phyloP scores from a whole-genome alignment of 257 asterid genomes.

The Mitragyna speciosa region DNA sequence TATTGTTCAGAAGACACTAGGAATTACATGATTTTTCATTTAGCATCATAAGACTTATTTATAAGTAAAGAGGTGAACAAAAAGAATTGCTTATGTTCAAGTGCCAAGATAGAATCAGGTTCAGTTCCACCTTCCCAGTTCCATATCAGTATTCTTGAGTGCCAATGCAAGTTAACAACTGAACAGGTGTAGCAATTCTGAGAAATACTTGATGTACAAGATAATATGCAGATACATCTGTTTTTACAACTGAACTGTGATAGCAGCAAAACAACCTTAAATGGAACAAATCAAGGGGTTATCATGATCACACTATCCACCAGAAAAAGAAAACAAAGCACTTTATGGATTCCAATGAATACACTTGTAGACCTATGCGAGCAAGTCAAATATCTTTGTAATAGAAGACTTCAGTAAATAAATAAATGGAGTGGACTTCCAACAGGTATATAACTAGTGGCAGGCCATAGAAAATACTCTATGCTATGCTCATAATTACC shows the following conservation, averaged over 20 bases:
- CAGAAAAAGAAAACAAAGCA: not conserved
- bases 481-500: not conserved
- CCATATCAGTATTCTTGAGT: not conserved
- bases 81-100: not conserved
- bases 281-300: not conserved
- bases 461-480: not conserved
- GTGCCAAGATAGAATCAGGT: not conserved
- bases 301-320: not conserved
- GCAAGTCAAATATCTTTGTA: not conserved
- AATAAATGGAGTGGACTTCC: not conserved
- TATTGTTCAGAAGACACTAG: not conserved
- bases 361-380: not conserved
- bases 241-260: not conserved
- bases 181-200: not conserved
- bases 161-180: not conserved
- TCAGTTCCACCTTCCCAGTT: not conserved
- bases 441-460: not conserved
- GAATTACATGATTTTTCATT: not conserved
- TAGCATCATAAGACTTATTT: not conserved
- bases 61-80: not conserved
- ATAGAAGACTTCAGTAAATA: not conserved
- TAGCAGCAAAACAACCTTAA: not conserved
- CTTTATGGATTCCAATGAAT: not conserved
- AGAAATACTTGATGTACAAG: not conserved
- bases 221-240: too few species aligned